phyloP scores from a whole-genome alignment of 2,329 filamentous ascomycete genomes.

The Lojkania enalia region DNA sequence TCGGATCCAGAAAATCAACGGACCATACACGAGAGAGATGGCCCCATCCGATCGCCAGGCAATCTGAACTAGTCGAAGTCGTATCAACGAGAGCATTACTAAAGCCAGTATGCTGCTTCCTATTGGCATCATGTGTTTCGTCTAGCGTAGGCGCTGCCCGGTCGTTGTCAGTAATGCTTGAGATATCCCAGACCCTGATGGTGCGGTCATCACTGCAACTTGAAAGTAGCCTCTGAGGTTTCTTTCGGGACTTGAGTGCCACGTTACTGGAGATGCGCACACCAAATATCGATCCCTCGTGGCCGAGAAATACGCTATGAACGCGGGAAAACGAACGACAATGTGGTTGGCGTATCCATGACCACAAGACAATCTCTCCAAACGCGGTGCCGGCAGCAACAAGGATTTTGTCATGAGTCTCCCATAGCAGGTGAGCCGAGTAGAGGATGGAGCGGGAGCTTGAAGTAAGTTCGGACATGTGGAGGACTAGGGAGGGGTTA shows the following conservation, averaged over 20 bases:
- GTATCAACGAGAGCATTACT: constrained; percentile 37
- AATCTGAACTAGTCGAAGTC: constrained; percentile 32
- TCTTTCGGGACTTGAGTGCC: constrained; percentile 31
- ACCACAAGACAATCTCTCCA: constrained; percentile 92
- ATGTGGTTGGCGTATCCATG: constrained; percentile 54
- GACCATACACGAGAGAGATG: constrained; percentile 91
- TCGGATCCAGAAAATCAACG: constrained; percentile 64
- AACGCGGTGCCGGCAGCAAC: constrained; percentile 91
- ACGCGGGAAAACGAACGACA: constrained; percentile 39
- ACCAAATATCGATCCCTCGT: constrained; percentile 93
- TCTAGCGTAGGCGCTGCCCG: constrained; percentile 24
- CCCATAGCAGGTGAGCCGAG: constrained; percentile 73
- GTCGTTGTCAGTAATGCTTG: constrained; percentile 48
- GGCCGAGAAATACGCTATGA: constrained; percentile 64
- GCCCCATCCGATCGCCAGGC: constrained; percentile 75
- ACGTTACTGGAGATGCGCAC: constrained; percentile 69
- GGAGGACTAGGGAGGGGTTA: constrained; percentile 19
- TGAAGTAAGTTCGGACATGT: constrained; percentile 58
- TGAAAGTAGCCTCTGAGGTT: constrained; percentile 67
- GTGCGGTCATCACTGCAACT: constrained; percentile 96
- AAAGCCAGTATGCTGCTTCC: constrained; percentile 51
- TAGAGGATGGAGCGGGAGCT: constrained; percentile 85
- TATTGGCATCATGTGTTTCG: constrained; percentile 26
- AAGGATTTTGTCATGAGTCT: constrained; percentile 62
- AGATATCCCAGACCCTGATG: constrained; percentile 84